These are phyloP conservation scores for Ceratobasidium sp. DNA, from an alignment of 1,284 basidiomycete genomes.

Conservation along the genomic window DNA sequence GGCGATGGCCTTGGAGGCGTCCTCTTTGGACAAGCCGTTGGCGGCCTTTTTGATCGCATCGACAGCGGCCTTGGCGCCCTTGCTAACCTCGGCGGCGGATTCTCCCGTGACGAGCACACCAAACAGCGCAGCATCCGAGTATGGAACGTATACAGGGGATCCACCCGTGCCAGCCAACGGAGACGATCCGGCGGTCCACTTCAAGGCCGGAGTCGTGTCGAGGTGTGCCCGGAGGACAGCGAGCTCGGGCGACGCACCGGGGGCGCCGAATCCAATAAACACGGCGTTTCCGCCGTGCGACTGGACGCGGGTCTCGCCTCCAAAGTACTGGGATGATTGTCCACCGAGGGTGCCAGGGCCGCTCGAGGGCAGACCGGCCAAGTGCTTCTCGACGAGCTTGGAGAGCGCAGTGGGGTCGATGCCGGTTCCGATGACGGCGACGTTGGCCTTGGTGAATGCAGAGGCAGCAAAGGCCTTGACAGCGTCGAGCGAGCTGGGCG, in stretches of 20 bases:
- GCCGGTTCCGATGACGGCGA: conserved; percentile 86
- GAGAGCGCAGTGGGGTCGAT: conserved; percentile 75
- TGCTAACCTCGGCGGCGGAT: conserved; percentile 64
- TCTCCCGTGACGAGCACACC: conserved; percentile 76
- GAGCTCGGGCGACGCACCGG: conserved; percentile 70
- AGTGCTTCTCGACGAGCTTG: conserved; percentile 73
- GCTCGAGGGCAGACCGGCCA: conserved; percentile 52
- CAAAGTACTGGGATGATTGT: conserved; percentile 69
- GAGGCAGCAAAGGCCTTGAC: conserved; percentile 75
- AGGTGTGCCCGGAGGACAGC: conserved; percentile 80
- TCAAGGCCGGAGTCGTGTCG: conserved; percentile 73
- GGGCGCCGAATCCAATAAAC: conserved; percentile 80
- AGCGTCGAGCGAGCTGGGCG: conserved; percentile 67
- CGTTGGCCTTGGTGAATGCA: conserved; percentile 76
- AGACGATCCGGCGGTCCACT: conserved; percentile 81
- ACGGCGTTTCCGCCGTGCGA: conserved; percentile 72
- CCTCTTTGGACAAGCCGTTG: conserved; percentile 64
- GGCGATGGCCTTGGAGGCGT: conserved; percentile 78
- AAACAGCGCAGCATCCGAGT: conserved; percentile 88
- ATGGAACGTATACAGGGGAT: conserved; percentile 77
- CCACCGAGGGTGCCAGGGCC: conserved; percentile 51
- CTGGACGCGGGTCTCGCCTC: conserved; percentile 79
- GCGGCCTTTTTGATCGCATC: conserved; percentile 68
- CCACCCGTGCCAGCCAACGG: conserved; percentile 71
- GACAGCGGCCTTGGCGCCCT: conserved; percentile 69